A percentile compares a stretch with the other conserved stretches of the same genome.
phyloP scores from a whole-genome alignment of 208 protist species.

The Dictyostelium gargantuum region DNA sequence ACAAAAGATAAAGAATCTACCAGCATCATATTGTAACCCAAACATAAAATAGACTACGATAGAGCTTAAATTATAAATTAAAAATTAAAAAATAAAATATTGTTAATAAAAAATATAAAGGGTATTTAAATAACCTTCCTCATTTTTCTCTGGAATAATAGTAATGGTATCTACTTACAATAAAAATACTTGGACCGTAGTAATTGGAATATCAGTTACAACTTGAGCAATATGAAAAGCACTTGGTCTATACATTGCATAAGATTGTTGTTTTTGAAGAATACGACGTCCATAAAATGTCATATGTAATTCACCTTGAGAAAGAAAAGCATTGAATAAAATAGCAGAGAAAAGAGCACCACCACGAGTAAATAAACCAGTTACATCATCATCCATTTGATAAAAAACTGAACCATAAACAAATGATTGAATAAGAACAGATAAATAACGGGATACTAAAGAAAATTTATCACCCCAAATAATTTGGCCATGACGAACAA shows the following conservation, averaged over 20 bases:
- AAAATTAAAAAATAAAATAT: too few relatives aligned
- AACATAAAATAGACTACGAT: slow-evolving; percentile 72
- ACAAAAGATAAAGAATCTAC: slow-evolving; percentile 67
- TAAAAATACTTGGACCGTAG: slow-evolving; percentile 64
- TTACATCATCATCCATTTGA: not conserved
- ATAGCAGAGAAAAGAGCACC: slow-evolving; percentile 26
- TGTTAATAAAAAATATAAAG: too few relatives aligned
- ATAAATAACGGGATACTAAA: slow-evolving; percentile 19
- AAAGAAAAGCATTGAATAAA: slow-evolving; percentile 52
- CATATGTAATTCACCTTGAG: slow-evolving; percentile 4
- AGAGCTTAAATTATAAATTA: too few relatives aligned
- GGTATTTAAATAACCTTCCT: too few relatives aligned
- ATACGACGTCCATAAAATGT: slow-evolving; percentile 29
- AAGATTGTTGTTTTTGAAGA: slow-evolving; percentile 34
- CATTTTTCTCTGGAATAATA: too few relatives aligned
- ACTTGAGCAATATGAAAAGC: slow-evolving; percentile 62
- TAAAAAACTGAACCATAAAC: slow-evolving; percentile 54
- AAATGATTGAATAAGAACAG: slow-evolving; percentile 6
- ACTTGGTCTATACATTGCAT: slow-evolving; percentile 38
- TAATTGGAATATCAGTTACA: slow-evolving; percentile 67
- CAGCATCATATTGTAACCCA: slow-evolving; percentile 45
- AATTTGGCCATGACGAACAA: slow-evolving; percentile 10
- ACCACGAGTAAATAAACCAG: slow-evolving; percentile 25
- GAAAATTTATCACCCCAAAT: slow-evolving; percentile 60
- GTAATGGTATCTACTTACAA: too few relatives aligned